Evolutionary conservation across 495 filamentous ascomycete species (phyloP).

Genomic region (Patellaria atrata): DNA sequence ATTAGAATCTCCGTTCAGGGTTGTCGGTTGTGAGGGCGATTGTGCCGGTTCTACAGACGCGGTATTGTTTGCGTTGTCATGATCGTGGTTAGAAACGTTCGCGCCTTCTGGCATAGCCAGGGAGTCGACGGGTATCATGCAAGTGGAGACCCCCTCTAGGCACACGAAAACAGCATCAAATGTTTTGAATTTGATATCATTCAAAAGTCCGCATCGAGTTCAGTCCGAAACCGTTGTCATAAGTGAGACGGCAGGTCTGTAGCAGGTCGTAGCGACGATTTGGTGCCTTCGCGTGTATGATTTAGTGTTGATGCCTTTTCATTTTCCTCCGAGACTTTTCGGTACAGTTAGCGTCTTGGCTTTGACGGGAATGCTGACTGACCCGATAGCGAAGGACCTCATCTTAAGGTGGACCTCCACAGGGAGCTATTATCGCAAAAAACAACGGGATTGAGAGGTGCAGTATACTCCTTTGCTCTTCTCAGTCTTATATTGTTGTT

Average conservation of each 20-base stretch:
- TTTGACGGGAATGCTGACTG: no score
- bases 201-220: conserved; percentile 37
- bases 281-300: no score
- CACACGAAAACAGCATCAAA: conserved; percentile 51
- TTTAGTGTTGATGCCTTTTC: no score
- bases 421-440: no score
- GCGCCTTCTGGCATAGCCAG: conserved; percentile 8
- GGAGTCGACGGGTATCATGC: conserved; percentile 2
- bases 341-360: no score
- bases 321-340: no score
- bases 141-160: conserved; percentile 50
- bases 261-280: no score
- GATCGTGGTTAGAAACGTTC: conserved; percentile 10
- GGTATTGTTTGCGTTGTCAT: conserved; percentile 5
- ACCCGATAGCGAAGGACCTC: no score
- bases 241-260: conserved; percentile 15
- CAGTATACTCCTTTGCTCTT: no score
- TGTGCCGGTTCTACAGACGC: conserved; percentile 6
- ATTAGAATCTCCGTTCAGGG: neutral
- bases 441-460: no score
- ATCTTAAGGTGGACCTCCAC: no score
- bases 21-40: conserved; percentile 4
- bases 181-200: conserved; percentile 48
- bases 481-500: no score
- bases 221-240: conserved; percentile 43